Conservation (phyloP, 306 rosid genomes). For the Lathyrus aphaca region DNA sequence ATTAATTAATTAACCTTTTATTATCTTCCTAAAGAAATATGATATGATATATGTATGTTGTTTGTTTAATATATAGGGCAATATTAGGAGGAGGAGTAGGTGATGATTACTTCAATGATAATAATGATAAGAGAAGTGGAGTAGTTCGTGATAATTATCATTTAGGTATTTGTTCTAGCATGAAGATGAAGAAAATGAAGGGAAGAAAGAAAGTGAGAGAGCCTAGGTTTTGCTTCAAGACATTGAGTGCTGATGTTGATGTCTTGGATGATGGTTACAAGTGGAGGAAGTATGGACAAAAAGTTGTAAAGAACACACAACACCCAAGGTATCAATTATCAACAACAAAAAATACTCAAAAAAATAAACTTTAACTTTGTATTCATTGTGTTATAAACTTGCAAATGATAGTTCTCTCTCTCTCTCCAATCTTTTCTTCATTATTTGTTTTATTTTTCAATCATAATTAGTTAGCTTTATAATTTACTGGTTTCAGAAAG, state of each 20-base stretch:
- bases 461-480: conserved; percentile 43
- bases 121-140: conserved; percentile 51
- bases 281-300: conserved; percentile 99
- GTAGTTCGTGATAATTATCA: conserved; percentile 40
- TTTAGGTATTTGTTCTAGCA: conserved; percentile 57
- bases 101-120: conserved; percentile 50
- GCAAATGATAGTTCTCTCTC: conserved; percentile 33
- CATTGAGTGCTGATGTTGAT: conserved; percentile 87
- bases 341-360: background rate
- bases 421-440: conserved; percentile 42
- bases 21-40: background rate
- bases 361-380: background rate
- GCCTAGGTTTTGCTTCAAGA: conserved; percentile 98
- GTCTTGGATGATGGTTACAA: conserved; percentile 99
- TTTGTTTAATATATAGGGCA: conserved; percentile 52
- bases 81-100: conserved; percentile 54
- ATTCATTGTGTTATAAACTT: background rate
- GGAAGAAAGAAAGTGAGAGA: conserved; percentile 92
- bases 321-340: conserved; percentile 89
- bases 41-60: background rate
- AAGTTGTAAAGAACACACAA: conserved; percentile 98
- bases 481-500: conserved; percentile 21
- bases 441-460: conserved; percentile 41
- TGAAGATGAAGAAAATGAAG: conserved; percentile 94
- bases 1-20: background rate